These are phyloP conservation scores for Gracilaria domingensis DNA, from an alignment of 23 red algal species.

Conservation along the genomic window DNA sequence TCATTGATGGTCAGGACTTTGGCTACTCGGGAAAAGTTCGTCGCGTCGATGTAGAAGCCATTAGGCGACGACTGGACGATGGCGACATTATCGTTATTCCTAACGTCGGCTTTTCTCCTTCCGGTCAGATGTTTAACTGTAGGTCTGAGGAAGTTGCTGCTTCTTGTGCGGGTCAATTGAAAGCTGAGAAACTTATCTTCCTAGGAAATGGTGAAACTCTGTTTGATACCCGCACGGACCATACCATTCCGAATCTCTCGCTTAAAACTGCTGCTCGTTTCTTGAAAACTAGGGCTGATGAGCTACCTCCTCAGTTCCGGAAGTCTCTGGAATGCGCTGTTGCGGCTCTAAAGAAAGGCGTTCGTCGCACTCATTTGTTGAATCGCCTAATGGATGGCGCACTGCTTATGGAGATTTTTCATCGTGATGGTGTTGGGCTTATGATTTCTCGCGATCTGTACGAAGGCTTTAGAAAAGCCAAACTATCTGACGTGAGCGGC, in stretches of 20 bases:
- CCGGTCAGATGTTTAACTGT: slow-evolving; percentile 94
- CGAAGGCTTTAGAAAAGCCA: slow-evolving; percentile 93
- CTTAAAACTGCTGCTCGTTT: slow-evolving; percentile 80
- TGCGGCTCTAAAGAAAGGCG: slow-evolving; percentile 72
- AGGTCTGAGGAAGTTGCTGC: slow-evolving; percentile 84
- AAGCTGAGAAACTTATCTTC: slow-evolving; percentile 96
- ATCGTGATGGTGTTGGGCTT: slow-evolving; percentile 92
- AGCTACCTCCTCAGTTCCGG: slow-evolving; percentile 67
- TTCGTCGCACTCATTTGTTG: slow-evolving; percentile 90
- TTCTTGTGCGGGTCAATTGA: slow-evolving; percentile 74
- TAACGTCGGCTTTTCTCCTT: slow-evolving; percentile 91
- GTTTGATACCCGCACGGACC: slow-evolving; percentile 69
- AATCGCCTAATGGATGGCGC: slow-evolving; percentile 85
- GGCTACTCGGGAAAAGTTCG: slow-evolving; percentile 90
- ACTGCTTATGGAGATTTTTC: slow-evolving; percentile 93
- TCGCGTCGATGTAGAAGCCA: slow-evolving; percentile 81
- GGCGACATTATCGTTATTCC: slow-evolving; percentile 93
- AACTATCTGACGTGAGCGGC: slow-evolving; percentile 78
- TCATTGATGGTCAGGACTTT: slow-evolving; percentile 95
- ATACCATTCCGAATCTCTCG: slow-evolving; percentile 92
- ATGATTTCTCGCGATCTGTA: slow-evolving; percentile 98
- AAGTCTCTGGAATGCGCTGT: slow-evolving; percentile 67
- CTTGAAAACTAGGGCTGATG: slow-evolving; percentile 46
- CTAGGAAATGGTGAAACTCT: slow-evolving; percentile 89
- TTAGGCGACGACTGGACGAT: slow-evolving; percentile 78